Base-by-base conservation (phyloP, 1,284 basidiomycete genomes). In the Rhodotorula sp. region DNA sequence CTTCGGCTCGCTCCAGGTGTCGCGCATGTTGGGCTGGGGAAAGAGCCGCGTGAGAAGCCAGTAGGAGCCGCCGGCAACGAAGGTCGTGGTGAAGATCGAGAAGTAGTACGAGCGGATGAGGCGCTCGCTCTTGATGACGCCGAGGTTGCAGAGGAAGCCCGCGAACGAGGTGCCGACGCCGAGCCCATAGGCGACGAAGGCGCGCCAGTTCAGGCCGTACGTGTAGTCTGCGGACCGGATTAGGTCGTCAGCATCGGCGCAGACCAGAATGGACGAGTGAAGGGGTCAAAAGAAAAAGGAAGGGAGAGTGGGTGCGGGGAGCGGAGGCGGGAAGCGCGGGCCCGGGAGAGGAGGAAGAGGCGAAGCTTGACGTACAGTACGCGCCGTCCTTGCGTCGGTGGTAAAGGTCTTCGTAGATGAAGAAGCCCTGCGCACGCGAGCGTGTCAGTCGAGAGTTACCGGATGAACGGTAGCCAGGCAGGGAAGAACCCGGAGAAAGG, bases 1-100 rank as follows among this genome's bases (percentile, higher is more conserved):
- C 21, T 60, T 54, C 17, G 70, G 70, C 60, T 72, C 70, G 25
- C 36, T 54, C 70, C 70, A 72, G 8, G 22, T 27, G 6, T 9
- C 19, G 48, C 77, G 36, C 61, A 74, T 74, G 58, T 71, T 77
- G 32, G 69, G n/a, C 60, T 79, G 79, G 32, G 80, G 80, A 69
- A 74, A 76, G 39, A 79, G 17, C 27, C 58, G 64, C 25, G 71
- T 74, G 37, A 80, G 71, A 36, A 77, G 51, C 61, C 76, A 80
- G 69, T 80, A 80, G 13, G 75, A 70, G 37, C 72, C 56, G 9
- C 75, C 79, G 12, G 79, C 71, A 25, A 71, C 76, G 22, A 61
- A 9, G 22, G 77, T 77, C 27, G 79, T 78, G n/a, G 79, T 80
- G 64, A 81, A 75, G 67, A 79, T 79, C 7, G 78, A 73, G 59